Base-by-base conservation (phyloP, 2,329 filamentous ascomycete genomes). In the Alternaria alternata region DNA sequence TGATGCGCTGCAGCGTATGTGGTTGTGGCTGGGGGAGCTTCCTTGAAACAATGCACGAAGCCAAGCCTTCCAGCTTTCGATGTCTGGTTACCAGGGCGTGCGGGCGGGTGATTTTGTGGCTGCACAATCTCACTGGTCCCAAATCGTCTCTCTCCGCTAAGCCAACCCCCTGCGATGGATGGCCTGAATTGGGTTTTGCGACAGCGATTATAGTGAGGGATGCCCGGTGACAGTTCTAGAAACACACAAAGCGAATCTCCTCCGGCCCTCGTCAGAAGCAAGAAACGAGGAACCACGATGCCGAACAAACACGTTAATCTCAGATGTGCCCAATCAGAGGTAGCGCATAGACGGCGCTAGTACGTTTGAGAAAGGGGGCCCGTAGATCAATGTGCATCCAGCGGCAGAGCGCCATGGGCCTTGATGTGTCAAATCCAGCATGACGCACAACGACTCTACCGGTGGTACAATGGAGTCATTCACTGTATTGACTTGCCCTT, bases 1-100 rank as follows among this genome's bases (percentile, higher is more conserved):
- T 68, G 69, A 64, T 61, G 63, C 59, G 63, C 60, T 59, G 65
- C 58, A 64, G 64, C 51, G 65, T 61, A 52, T 57, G 56, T 57
- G 54, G 39, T 60, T 60, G 66, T 59, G 60, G 64, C 63, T 67
- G 66, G 66, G 61, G 59, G 24, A 59, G 54, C 53, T 52, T 56
- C 51, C 52, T 51, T 62, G 64, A 65, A 67, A 65, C 65, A 64
- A 64, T 61, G 62, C 55, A 68, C 51, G 54, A 60, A 59, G 56
- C 67, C 64, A 61, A 57, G 56, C 66, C 59, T 59, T 46, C 18
- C 12, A 36, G 14, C 32, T 30, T 38, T 8, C n/a, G 24, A 61
- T 59, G 62, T 55, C 42, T 63, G 57, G 57, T 64, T 56, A 60
- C 66, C 51, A 60, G 59, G 58, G 59, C 56, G 57, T 8, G 46